Evolutionary conservation across 2,329 filamentous ascomycete species (phyloP), one percentile per base, ranked within the genome.

Genomic region (Fusarium temperatum): DNA sequence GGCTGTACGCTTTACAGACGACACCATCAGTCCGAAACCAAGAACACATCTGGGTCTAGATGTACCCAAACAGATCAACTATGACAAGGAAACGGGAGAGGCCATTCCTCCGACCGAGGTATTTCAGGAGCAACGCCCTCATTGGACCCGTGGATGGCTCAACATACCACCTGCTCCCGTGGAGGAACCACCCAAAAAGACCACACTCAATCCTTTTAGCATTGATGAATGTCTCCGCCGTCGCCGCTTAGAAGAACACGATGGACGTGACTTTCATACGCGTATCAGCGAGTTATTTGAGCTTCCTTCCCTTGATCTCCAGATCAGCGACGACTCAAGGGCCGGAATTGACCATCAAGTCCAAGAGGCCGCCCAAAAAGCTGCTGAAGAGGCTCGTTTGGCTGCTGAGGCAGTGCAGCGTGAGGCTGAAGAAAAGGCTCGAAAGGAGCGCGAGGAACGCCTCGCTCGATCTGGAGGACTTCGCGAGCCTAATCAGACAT

Each of bases 401-500:
- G 75, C 63, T 36, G 79, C 73, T 4, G 79, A 81, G 63, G 72
- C 74, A 36, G 74, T 73, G 28, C 64, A 67, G 39, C 71, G 73
- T 41, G 72, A 73, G 45, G 73, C 69, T 17, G 75, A 78, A 62
- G 74, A 80, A 58, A 73, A 68, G 58, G 74, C 73, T 26, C 71
- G 73, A 35, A 59, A 70, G 35, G 77, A 80, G 45, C 65, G 75
- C 5, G 76, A 79, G 60, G 78, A 78, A 56, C 77, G 75, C 28
- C 78, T 82, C 22, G 80, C 78, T 47, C 75, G 67, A 59, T 76
- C 80, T 45, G 79, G 79, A 24, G 80, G 80, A 15, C 74, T 83
- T 10, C 80, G 81, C 8, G 41, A 76, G 28, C 81, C 81, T 30
- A 73, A 55, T 11, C 72, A 74, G 57, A 64, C 63, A 13, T 73